A percentile compares a stretch with the other conserved stretches of the same genome.
Conservation (phyloP, 139 green algal genomes). For the Chlamydomonas eustigma region DNA sequence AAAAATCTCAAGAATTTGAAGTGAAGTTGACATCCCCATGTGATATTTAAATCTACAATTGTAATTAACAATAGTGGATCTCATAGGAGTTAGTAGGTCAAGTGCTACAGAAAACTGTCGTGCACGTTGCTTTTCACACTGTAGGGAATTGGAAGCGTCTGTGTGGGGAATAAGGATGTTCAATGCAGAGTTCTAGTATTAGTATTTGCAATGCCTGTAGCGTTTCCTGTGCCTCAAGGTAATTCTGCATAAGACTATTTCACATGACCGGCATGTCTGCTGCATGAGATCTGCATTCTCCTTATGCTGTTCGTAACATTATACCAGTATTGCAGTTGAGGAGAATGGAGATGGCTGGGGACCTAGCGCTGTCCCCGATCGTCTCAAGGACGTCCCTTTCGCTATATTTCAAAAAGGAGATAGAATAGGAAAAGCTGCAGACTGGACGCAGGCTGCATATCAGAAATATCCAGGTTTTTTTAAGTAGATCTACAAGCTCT, state of each 20-base stretch:
- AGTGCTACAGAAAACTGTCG: too few relatives aligned
- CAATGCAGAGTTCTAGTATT: too few relatives aligned
- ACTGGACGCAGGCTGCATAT: conserved; percentile 58
- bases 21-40: too few relatives aligned
- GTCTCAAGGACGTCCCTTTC: conserved; percentile 91
- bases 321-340: conserved; percentile 44
- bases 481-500: not conserved
- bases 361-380: conserved; percentile 67
- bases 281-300: too few relatives aligned
- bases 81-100: too few relatives aligned
- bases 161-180: too few relatives aligned
- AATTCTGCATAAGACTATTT: not conserved
- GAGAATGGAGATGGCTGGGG: conserved; percentile 89
- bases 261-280: not conserved
- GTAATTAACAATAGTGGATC: too few relatives aligned
- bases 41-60: too few relatives aligned
- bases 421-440: conserved; percentile 73
- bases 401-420: conserved; percentile 92
- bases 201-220: not conserved
- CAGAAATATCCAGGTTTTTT: conserved; percentile 47
- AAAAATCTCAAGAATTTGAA: too few relatives aligned
- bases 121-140: too few relatives aligned
- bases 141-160: too few relatives aligned
- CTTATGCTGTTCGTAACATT: too few relatives aligned
- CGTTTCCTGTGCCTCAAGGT: conserved; percentile 5